A percentile compares a stretch with the other conserved stretches of the same genome.
Evolutionary conservation across 148 eudicot species (phyloP).

Genomic region (Vaccinium macrocarpon): DNA sequence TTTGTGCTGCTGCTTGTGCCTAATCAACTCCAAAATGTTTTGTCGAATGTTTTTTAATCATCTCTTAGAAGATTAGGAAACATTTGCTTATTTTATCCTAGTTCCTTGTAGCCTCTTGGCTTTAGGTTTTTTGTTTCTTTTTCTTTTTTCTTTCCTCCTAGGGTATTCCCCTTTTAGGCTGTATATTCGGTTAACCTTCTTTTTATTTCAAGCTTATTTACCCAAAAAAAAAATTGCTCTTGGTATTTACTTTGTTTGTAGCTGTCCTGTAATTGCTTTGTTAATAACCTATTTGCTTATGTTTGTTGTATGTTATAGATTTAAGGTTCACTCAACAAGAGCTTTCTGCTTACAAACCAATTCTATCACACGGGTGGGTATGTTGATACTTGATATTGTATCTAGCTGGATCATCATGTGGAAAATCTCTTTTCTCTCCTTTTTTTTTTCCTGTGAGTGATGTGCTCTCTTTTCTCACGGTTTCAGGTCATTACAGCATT

Average conservation of each 20-base stretch:
- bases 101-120: no score
- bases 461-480: background rate
- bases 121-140: no score
- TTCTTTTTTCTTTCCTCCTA: no score
- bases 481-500: constrained; percentile 66
- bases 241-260: background rate
- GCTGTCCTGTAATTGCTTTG: background rate
- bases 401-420: background rate
- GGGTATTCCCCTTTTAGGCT: no score
- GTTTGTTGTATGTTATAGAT: constrained; percentile 45
- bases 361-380: constrained; percentile 80
- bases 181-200: no score
- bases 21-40: no score
- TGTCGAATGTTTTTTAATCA: no score
- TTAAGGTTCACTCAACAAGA: constrained; percentile 86
- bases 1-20: no score
- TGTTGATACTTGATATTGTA: constrained; percentile 5
- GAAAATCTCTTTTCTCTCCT: background rate
- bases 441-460: background rate
- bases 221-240: no score
- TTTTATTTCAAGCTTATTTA: no score
- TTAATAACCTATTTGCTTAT: constrained; percentile 7
- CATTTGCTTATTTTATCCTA: no score
- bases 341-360: constrained; percentile 89
- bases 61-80: no score